Evolutionary conservation across 129 eudicot genomes (phyloP).

Genomic region (Glebionis coronaria): DNA sequence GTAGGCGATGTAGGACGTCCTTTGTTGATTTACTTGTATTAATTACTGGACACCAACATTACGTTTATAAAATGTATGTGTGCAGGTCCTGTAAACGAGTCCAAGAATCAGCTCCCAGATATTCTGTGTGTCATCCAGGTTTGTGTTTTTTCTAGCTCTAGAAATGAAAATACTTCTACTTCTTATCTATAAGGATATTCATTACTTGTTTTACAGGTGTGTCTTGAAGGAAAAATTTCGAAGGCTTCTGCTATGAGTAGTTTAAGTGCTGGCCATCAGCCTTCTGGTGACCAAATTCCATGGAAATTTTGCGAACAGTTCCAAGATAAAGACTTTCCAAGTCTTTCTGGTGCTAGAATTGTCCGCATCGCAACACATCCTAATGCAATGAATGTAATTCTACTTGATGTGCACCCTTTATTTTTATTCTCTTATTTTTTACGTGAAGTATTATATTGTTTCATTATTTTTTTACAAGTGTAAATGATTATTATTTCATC

Average conservation of each 20-base stretch:
- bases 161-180: neutral
- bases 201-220: constrained; percentile 42
- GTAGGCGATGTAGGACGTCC: neutral
- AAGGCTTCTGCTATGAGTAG: constrained; percentile 68
- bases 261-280: constrained; percentile 73
- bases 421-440: neutral
- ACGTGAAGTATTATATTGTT: neutral
- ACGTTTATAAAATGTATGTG: constrained; percentile 7
- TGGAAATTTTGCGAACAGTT: constrained; percentile 93
- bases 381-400: constrained; percentile 75
- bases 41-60: neutral
- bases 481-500: constrained; percentile 14
- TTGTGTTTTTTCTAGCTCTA: constrained; percentile 13
- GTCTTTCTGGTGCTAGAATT: constrained; percentile 93
- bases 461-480: neutral
- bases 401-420: constrained; percentile 1
- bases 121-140: constrained; percentile 98
- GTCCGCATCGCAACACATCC: constrained; percentile 99
- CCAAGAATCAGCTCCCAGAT: constrained; percentile 88
- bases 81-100: constrained; percentile 95
- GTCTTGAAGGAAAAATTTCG: constrained; percentile 90
- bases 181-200: neutral
- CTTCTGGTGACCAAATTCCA: constrained; percentile 94
- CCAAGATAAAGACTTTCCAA: constrained; percentile 81
- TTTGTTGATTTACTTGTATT: neutral